A percentile compares a stretch with the other conserved stretches of the same genome.
phyloP scores from a whole-genome alignment of 1,284 basidiomycete species.

The Rhodotorula mucilaginosa region DNA sequence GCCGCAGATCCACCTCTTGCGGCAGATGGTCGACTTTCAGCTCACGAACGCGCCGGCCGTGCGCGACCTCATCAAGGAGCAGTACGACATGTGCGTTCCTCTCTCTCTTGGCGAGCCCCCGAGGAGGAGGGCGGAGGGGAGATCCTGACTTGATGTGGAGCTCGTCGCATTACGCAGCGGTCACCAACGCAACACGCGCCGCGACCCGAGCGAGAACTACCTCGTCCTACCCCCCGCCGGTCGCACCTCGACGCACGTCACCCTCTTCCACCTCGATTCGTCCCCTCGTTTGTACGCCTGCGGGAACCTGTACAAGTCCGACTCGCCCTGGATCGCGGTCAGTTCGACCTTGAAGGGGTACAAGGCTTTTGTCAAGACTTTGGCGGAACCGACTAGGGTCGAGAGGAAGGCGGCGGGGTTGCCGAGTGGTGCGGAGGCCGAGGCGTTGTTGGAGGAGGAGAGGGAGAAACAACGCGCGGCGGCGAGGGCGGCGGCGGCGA shows the following conservation, averaged over 20 bases:
- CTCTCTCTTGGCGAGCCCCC: too few species aligned
- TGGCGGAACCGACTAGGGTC: conserved; percentile 21
- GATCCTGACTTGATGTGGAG: background rate
- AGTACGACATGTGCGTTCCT: conserved; percentile 33
- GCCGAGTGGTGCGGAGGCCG: background rate
- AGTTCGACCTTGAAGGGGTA: conserved; percentile 16
- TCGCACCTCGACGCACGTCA: conserved; percentile 15
- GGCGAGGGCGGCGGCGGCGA: background rate
- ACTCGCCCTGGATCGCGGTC: conserved; percentile 18
- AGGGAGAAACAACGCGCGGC: background rate
- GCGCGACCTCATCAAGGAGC: conserved; percentile 18
- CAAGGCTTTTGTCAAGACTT: conserved; percentile 17
- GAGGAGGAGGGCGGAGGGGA: background rate
- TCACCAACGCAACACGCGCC: conserved; percentile 35
- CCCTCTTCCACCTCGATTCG: conserved; percentile 33
- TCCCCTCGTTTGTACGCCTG: conserved; percentile 29
- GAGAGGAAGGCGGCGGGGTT: conserved; percentile 4
- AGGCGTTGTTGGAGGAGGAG: too few species aligned
- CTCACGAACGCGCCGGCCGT: conserved; percentile 7
- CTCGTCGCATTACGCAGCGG: conserved; percentile 14
- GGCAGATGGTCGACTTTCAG: conserved; percentile 32
- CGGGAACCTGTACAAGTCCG: conserved; percentile 8
- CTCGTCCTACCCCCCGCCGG: conserved; percentile 33
- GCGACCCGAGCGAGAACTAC: conserved; percentile 24
- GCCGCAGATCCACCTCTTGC: conserved; percentile 27